Evolutionary conservation across 176 grass and related monocot genomes (phyloP), one percentile per base, ranked within the genome.

Genomic region (Cenchrus purpureus): DNA sequence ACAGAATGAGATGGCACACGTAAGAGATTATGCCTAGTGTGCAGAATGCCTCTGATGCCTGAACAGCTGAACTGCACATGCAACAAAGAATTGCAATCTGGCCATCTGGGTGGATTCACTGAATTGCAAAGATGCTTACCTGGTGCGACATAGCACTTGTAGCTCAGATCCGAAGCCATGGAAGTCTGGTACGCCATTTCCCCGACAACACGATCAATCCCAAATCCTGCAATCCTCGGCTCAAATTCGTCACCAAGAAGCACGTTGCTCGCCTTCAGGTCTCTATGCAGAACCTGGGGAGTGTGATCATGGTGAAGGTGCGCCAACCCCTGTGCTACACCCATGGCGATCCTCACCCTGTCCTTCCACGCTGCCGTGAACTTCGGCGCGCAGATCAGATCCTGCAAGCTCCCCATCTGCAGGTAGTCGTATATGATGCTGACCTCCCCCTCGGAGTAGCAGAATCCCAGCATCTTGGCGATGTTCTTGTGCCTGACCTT

Each of bases 261-360:
- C 53, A 97, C 89, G 61, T 97, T 92, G 86, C 88, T 92, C 20
- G 89, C 94, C 81, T 94, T 97, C 10, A 97, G 74, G 43, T 97
- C 76, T 42, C 91, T 70, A 10, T 97, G 94, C 70, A 97, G 76
- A 59, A 94, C 64, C 15, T 43, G 20, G 10, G 87, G 70, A 65
- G 84, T 79, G 71, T 82, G 89, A 10, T 88, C 91, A 60, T 81
- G 82, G 68, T 97, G 94, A 75, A 97, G 89, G 65, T 92, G 89
- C 20, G 59, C 74, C 77, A 97, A 83, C 2, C 85, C 91, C 34
- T 84, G 89, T 34, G 94, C 94, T 7, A 89, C 44, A 61, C 91
- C 91, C 19, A 97, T 6, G 14, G 89, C 94, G 67, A 97, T 75
- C 78, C 82, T 91, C 3, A 90, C 49, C 85, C 94, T 75, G 40